phyloP scores from a whole-genome alignment of 2,329 filamentous ascomycete species.

The Penicillium sp. region DNA sequence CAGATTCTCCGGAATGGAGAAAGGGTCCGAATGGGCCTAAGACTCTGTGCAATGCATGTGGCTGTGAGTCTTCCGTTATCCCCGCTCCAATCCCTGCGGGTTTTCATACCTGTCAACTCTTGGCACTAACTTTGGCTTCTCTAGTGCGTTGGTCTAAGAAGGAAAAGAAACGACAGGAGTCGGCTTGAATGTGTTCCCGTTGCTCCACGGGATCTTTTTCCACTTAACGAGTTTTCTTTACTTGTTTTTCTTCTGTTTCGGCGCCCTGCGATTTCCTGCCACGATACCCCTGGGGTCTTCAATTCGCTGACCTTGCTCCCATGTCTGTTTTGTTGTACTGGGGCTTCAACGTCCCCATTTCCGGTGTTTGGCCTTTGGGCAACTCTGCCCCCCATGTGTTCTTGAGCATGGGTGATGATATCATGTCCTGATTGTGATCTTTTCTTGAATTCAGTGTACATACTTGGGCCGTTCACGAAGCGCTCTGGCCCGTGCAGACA shows the following conservation, averaged over 20 bases:
- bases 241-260: conserved; percentile 4
- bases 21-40: conserved; percentile 92
- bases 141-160: conserved; percentile 65
- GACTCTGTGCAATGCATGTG: conserved; percentile 93
- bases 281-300: conserved; percentile 15
- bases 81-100: neutral
- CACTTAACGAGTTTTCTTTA: neutral
- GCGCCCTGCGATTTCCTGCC: conserved; percentile 7
- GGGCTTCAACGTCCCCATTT: neutral
- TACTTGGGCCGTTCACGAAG: neutral
- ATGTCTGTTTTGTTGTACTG: neutral
- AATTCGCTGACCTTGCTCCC: neutral
- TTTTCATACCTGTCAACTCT: neutral
- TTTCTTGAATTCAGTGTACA: conserved; percentile 1
- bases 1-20: conserved; percentile 93
- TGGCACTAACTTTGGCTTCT: neutral
- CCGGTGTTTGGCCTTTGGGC: neutral
- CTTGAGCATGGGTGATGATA: conserved; percentile 4
- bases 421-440: neutral
- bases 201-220: conserved; percentile 1
- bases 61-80: conserved; percentile 57
- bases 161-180: conserved; percentile 67
- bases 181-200: conserved; percentile 10
- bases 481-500: neutral
- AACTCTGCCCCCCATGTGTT: neutral